Base-by-base conservation (phyloP, 108 stramenopile genomes). In the Fistulifera solaris region DNA sequence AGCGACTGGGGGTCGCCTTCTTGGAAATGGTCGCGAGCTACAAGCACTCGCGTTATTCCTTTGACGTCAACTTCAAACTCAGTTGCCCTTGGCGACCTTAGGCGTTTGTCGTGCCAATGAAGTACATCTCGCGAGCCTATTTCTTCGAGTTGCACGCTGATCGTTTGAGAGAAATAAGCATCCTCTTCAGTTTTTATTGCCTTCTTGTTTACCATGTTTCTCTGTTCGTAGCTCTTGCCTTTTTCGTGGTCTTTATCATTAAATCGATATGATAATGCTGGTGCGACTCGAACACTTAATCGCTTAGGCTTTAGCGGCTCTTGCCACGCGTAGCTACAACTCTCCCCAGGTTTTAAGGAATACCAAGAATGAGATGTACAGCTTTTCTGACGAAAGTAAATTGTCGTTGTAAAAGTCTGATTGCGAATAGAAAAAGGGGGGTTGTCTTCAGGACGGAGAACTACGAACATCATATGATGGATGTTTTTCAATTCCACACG, bases 391-490 rank as follows among this genome's bases (percentile, higher is more conserved):
- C 93, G 61, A 53, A 78, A 95, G 56, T 85, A 91, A 28, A 97
- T 67, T 38, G 70, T 64, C 17, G 71, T 69, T 61, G 70, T 75
- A 12, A 76, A 58, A 13, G 87, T 77, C 45, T 85, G 70, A 53
- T 97, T 97, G 38, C 87, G 81, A n/a, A 97, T 80, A 46, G 58
- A 63, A 61, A 87, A 94, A 16, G 83, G 89, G 40, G 89, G 75
- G 35, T 73, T 67, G 38, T 76, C 77, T 14, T 71, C 68, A 48
- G 58, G 65, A 1, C 75, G 55, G 11, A 97, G 57, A 16, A 83
- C 73, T 14, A 97, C 66, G 50, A 94, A 90, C 27, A 89, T 80
- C 13, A 82, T 81, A 27, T 90, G 76, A 28, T 88, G 82, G 1
- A 94, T 46, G n/a, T 77, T 65, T 38, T 77, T 78, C 59, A 89